phyloP scores from a whole-genome alignment of 768 basidiomycete species.

The Rubroboletus satanas region DNA sequence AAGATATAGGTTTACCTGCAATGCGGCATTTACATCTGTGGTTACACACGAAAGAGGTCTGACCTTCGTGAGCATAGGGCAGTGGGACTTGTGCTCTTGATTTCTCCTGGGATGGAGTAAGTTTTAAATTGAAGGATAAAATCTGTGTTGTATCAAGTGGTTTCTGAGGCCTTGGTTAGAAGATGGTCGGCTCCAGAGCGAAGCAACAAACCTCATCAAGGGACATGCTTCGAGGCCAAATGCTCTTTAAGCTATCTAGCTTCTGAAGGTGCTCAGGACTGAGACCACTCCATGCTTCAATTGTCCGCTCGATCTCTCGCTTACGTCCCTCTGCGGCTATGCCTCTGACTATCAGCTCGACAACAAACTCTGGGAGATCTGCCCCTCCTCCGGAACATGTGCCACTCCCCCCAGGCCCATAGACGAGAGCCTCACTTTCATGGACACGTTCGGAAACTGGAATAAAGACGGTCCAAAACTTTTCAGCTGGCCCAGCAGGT shows the following conservation, averaged over 20 bases:
- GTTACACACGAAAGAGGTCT: not conserved
- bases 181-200: not conserved
- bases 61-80: slow-evolving; percentile 88
- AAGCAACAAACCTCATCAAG: slow-evolving; percentile 30
- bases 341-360: slow-evolving; percentile 57
- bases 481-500: slow-evolving; percentile 52
- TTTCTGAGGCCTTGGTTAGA: slow-evolving; percentile 22
- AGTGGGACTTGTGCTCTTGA: slow-evolving; percentile 80
- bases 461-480: slow-evolving; percentile 79
- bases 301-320: slow-evolving; percentile 52
- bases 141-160: slow-evolving; percentile 61
- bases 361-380: slow-evolving; percentile 46
- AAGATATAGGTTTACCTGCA: slow-evolving; percentile 34
- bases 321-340: slow-evolving; percentile 42
- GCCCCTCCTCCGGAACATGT: slow-evolving; percentile 34
- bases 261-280: slow-evolving; percentile 45
- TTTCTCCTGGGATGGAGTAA: slow-evolving; percentile 78
- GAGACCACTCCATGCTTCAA: slow-evolving; percentile 58
- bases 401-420: slow-evolving; percentile 53
- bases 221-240: slow-evolving; percentile 40
- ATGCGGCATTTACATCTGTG: not conserved
- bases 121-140: slow-evolving; percentile 82
- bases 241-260: slow-evolving; percentile 49
- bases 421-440: slow-evolving; percentile 60
- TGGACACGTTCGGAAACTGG: slow-evolving; percentile 59